These are phyloP conservation scores for Nakataea oryzae DNA, from an alignment of 2,329 filamentous ascomycete species.

Conservation along the genomic window DNA sequence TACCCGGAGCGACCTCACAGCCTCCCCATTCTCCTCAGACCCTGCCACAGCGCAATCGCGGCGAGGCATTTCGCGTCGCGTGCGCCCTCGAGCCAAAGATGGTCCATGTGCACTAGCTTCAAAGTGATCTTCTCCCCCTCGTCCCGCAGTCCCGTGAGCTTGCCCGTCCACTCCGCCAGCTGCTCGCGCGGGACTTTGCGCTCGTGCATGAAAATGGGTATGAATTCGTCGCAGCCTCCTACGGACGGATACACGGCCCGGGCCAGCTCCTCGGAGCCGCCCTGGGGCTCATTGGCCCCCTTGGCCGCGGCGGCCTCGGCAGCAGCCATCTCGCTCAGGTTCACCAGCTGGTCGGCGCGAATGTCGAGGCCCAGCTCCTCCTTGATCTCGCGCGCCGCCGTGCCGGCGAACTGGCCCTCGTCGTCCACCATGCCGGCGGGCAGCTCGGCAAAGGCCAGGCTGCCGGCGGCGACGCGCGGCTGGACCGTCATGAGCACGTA, in stretches of 20 bases:
- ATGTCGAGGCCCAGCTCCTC: slow-evolving; percentile 50
- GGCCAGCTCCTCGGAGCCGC: slow-evolving; percentile 24
- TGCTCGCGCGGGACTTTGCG: slow-evolving; percentile 35
- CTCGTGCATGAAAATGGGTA: slow-evolving; percentile 48
- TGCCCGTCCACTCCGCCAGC: slow-evolving; percentile 44
- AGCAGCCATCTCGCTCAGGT: slow-evolving; percentile 38
- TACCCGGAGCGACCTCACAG: slow-evolving; percentile 14
- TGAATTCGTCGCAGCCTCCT: slow-evolving; percentile 50
- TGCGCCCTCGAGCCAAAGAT: slow-evolving; percentile 47
- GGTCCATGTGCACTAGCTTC: slow-evolving; percentile 43
- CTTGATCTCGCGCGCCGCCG: slow-evolving; percentile 48
- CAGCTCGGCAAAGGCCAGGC: slow-evolving; percentile 46
- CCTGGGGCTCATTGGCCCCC: slow-evolving; percentile 7
- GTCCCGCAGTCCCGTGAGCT: slow-evolving; percentile 45
- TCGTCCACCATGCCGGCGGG: slow-evolving; percentile 55
- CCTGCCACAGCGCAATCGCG: slow-evolving; percentile 49
- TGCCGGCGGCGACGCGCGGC: slow-evolving; percentile 43
- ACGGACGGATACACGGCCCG: slow-evolving; percentile 45
- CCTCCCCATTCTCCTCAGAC: slow-evolving; percentile 35
- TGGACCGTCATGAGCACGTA: slow-evolving; percentile 50
- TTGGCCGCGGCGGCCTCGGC: slow-evolving; percentile 11
- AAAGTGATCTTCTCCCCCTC: slow-evolving; percentile 53
- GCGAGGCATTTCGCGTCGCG: slow-evolving; percentile 50
- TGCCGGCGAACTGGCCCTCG: slow-evolving; percentile 41
- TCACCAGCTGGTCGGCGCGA: slow-evolving; percentile 31